phyloP scores from a whole-genome alignment of 257 asterid genomes.

The Nicotiana sylvestris region DNA sequence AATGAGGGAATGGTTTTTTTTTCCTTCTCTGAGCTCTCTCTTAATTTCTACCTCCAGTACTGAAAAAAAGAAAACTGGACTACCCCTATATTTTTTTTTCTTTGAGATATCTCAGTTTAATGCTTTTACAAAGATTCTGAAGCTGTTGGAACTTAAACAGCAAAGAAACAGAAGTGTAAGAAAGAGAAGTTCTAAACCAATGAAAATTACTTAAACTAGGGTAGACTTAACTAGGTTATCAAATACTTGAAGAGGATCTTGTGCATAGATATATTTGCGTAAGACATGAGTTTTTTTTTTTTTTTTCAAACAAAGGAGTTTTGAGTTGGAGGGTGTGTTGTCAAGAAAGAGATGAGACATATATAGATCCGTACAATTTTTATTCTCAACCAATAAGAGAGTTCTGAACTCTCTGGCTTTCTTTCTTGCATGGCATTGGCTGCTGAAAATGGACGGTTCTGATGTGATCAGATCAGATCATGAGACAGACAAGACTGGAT shows the following conservation, averaged over 20 bases:
- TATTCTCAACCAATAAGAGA: slow-evolving; percentile 50
- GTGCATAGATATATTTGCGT: slow-evolving; percentile 10
- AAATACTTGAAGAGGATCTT: slow-evolving; percentile 7
- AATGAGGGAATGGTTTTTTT: not conserved
- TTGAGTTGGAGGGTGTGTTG: not conserved
- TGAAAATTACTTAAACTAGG: slow-evolving; percentile 18
- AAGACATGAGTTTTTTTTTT: too few relatives aligned
- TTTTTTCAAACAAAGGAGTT: not conserved
- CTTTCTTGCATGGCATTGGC: slow-evolving; percentile 24
- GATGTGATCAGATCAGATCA: slow-evolving; percentile 13
- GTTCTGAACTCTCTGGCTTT: slow-evolving; percentile 28
- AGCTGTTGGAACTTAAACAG: slow-evolving; percentile 33
- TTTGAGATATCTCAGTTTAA: slow-evolving; percentile 18
- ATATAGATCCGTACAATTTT: not conserved
- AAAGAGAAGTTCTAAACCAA: slow-evolving; percentile 30
- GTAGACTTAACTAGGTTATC: slow-evolving; percentile 15
- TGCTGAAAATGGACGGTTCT: slow-evolving; percentile 26
- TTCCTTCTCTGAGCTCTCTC: not conserved
- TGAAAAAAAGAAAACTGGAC: not conserved
- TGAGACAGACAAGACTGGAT: slow-evolving; percentile 16
- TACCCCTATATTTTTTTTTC: not conserved
- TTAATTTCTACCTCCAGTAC: slow-evolving; percentile 8
- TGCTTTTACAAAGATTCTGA: slow-evolving; percentile 38
- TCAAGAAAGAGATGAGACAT: not conserved
- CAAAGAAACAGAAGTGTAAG: slow-evolving; percentile 33